A percentile compares a stretch with the other conserved stretches of the same genome.
phyloP scores from a whole-genome alignment of 257 asterid genomes.

The Nicotiana benthamiana region DNA sequence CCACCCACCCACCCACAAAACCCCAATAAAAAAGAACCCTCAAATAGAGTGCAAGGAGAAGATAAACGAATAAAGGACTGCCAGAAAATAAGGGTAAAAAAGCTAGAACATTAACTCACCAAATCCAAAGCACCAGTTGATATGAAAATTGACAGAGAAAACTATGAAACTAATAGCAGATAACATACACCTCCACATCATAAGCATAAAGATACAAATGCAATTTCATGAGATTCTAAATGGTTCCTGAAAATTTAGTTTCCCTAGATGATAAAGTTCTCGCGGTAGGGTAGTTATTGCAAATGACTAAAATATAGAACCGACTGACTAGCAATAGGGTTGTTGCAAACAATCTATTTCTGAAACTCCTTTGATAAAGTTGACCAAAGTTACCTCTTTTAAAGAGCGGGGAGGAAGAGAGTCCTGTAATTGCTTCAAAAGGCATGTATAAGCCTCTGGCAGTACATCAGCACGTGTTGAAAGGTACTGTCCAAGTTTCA shows the following conservation, averaged over 20 bases:
- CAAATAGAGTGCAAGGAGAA: not conserved
- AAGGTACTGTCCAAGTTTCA: constrained; percentile 89
- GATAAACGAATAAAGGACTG: not conserved
- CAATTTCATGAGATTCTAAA: not conserved
- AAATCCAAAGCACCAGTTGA: not conserved
- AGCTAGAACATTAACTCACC: not conserved
- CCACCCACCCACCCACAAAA: not conserved
- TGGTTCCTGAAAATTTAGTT: not conserved
- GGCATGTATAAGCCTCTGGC: constrained; percentile 79
- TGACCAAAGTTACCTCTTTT: constrained; percentile 52
- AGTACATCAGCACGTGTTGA: constrained; percentile 99
- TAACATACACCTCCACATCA: not conserved
- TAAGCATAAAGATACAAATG: not conserved
- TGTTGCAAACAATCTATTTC: not conserved
- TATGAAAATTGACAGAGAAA: not conserved
- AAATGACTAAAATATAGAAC: not conserved
- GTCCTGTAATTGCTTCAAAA: constrained; percentile 86
- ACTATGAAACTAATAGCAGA: not conserved
- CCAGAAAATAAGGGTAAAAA: not conserved
- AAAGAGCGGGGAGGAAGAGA: constrained; percentile 92
- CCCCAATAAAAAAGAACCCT: not conserved
- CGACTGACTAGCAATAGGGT: not conserved
- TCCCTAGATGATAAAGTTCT: constrained; percentile 1
- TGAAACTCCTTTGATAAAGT: not conserved
- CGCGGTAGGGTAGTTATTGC: not conserved